Evolutionary conservation across 768 basidiomycete genomes (phyloP).

Genomic region (Phlegmacium glaucopus): DNA sequence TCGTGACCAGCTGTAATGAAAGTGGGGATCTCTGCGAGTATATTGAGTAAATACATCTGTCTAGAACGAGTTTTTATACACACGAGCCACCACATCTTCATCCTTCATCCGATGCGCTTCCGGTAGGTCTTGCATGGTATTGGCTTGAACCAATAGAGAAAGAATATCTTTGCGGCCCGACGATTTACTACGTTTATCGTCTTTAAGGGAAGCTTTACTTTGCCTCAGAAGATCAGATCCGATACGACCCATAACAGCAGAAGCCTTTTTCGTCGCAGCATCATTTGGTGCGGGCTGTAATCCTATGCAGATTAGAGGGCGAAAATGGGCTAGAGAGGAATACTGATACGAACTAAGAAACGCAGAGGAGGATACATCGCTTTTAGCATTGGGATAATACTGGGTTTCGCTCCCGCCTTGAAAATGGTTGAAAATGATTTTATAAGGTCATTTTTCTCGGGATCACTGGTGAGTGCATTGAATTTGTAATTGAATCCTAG

Average conservation of each 20-base stretch:
- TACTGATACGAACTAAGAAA: conserved; percentile 24
- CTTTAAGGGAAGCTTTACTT: conserved; percentile 38
- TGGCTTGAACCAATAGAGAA: conserved; percentile 55
- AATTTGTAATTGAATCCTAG: conserved; percentile 29
- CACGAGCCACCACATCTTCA: conserved; percentile 51
- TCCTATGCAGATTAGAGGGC: background rate
- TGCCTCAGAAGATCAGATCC: conserved; percentile 42
- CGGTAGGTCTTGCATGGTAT: conserved; percentile 51
- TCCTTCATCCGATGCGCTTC: conserved; percentile 53
- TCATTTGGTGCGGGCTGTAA: conserved; percentile 25
- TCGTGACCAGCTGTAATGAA: conserved; percentile 54
- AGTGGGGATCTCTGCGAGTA: conserved; percentile 45
- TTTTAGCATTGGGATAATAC: conserved; percentile 24
- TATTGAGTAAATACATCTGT: background rate
- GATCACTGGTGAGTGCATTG: conserved; percentile 16
- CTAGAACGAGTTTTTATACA: conserved; percentile 11
- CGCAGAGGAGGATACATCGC: conserved; percentile 33
- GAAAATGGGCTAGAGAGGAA: background rate
- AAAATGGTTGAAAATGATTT: conserved; percentile 47
- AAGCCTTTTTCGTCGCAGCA: conserved; percentile 24
- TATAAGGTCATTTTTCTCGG: conserved; percentile 43
- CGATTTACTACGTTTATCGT: conserved; percentile 19
- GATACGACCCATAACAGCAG: conserved; percentile 39
- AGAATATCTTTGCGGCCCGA: conserved; percentile 46
- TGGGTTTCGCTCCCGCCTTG: conserved; percentile 33